phyloP scores from a whole-genome alignment of 2,329 filamentous ascomycete species.

The Penicillium sp. region DNA sequence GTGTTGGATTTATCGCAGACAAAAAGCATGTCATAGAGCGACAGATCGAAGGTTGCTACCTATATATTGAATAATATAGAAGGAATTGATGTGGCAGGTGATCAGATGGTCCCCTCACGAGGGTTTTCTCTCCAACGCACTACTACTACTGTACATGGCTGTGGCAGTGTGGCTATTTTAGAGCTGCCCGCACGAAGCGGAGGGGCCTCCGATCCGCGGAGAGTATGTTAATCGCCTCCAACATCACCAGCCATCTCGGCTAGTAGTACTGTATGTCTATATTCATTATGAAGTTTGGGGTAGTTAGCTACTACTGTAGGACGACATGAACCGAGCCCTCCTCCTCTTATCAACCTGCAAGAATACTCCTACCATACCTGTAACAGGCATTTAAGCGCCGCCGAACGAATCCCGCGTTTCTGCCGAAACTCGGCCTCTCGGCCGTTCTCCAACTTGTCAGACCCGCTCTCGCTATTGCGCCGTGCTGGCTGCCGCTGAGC shows the following conservation, averaged over 20 bases:
- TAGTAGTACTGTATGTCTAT: background rate
- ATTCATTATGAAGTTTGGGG: background rate
- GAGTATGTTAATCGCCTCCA: background rate
- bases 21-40: background rate
- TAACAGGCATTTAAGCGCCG: background rate
- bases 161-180: background rate
- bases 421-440: slow-evolving; percentile 21
- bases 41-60: too few relatives aligned
- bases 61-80: background rate
- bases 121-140: background rate
- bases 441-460: slow-evolving; percentile 19
- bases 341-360: background rate
- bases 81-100: background rate
- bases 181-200: slow-evolving; percentile 1
- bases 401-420: slow-evolving; percentile 16
- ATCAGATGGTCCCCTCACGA: background rate
- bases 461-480: slow-evolving; percentile 6
- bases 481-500: background rate
- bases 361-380: background rate
- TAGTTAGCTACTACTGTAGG: background rate
- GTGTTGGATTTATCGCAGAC: background rate
- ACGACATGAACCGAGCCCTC: background rate
- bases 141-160: too few relatives aligned
- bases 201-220: slow-evolving; percentile 1
- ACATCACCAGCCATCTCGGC: background rate